These are phyloP conservation scores for Plasmodium yoelii DNA, from an alignment of 169 alveolate species.

Conservation along the genomic window DNA sequence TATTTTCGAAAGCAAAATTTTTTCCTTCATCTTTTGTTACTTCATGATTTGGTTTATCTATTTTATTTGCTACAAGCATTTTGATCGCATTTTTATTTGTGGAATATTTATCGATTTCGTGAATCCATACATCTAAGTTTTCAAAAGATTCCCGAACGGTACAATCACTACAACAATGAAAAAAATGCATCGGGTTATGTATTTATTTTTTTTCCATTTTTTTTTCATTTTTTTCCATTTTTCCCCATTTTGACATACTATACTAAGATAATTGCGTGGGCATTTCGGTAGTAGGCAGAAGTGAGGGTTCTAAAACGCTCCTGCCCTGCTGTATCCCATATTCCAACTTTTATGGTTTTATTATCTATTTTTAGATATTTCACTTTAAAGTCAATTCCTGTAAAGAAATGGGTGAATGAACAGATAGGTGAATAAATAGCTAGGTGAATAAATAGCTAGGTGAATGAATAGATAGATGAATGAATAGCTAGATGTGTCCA, in stretches of 20 bases:
- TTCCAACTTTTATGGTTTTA: constrained; percentile 91
- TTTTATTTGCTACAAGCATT: constrained; percentile 79
- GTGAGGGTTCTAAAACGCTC: constrained; percentile 97
- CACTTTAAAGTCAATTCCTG: constrained; percentile 53
- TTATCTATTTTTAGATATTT: constrained; percentile 42
- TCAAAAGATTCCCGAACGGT: constrained; percentile 87
- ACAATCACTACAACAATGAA: constrained; percentile 15
- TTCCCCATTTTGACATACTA: constrained; percentile 90
- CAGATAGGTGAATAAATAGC: too few relatives aligned
- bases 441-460: too few relatives aligned
- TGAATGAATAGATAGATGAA: too few relatives aligned
- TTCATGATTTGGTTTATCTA: constrained; percentile 71
- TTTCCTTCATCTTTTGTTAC: constrained; percentile 72
- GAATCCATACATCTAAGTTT: constrained; percentile 77
- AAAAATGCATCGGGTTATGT: too few relatives aligned
- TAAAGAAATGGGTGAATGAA: too few relatives aligned
- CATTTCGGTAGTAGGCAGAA: constrained; percentile 96
- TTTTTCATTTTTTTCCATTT: constrained; percentile 3
- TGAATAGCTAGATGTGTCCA: too few relatives aligned
- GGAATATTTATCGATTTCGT: constrained; percentile 76
- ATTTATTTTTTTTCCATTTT: not conserved
- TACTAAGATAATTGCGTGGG: constrained; percentile 95
- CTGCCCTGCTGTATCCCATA: constrained; percentile 99
- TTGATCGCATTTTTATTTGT: constrained; percentile 75
- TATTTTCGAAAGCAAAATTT: constrained; percentile 66